Conservation (phyloP, 805 yeast genomes). For the Wickerhamia fluorescens region DNA sequence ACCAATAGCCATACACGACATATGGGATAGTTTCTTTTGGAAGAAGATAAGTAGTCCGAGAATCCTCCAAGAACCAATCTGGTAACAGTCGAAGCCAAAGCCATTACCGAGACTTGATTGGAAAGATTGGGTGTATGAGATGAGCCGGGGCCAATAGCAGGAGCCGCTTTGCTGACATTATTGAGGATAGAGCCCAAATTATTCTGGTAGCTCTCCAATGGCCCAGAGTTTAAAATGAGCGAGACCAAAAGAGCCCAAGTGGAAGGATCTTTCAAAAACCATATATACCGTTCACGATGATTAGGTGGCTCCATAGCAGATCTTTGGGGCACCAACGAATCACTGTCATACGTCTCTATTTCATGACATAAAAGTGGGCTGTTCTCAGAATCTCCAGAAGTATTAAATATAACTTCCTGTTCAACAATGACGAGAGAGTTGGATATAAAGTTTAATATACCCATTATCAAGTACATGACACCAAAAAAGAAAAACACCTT, state of each 20-base stretch:
- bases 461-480: conserved; percentile 46
- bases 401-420: conserved; percentile 36
- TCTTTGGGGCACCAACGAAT: conserved; percentile 22
- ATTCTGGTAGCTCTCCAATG: conserved; percentile 77
- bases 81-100: conserved; percentile 61
- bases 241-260: conserved; percentile 60
- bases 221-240: conserved; percentile 67
- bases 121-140: conserved; percentile 20
- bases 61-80: conserved; percentile 61
- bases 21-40: conserved; percentile 18
- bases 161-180: conserved; percentile 9
- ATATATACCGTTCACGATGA: conserved; percentile 26
- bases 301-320: conserved; percentile 31
- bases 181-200: conserved; percentile 72
- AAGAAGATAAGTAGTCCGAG: conserved; percentile 52
- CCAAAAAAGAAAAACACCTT: conserved; percentile 49
- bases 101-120: conserved; percentile 53
- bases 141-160: conserved; percentile 11
- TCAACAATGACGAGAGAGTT: conserved; percentile 59
- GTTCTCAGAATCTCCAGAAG: conserved; percentile 16
- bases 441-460: conserved; percentile 55
- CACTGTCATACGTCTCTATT: conserved; percentile 7
- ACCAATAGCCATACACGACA: conserved; percentile 29
- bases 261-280: conserved; percentile 45
- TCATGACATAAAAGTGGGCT: conserved; percentile 15